These are phyloP conservation scores for Cyberlindnera amylophila DNA, from an alignment of 805 yeast species.

Conservation along the genomic window DNA sequence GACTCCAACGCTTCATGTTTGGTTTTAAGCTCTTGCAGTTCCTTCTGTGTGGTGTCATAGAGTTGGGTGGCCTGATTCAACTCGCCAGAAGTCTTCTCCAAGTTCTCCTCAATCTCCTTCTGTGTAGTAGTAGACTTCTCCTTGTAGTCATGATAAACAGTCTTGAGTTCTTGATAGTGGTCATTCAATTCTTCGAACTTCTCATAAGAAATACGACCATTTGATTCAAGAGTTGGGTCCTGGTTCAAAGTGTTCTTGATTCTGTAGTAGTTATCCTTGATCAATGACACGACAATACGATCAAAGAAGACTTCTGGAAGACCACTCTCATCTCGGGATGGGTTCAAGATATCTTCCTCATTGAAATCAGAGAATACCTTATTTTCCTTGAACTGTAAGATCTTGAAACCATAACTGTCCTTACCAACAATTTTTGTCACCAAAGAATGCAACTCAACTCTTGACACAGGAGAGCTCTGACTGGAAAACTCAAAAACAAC, in stretches of 20 bases:
- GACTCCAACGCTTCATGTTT: constrained; percentile 22
- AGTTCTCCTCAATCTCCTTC: constrained; percentile 23
- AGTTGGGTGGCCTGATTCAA: constrained; percentile 13
- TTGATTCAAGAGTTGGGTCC: constrained; percentile 73
- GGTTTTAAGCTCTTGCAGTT: constrained; percentile 20
- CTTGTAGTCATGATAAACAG: constrained; percentile 31
- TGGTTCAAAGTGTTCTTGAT: constrained; percentile 67
- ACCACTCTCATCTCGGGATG: constrained; percentile 74
- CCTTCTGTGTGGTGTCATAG: constrained; percentile 9
- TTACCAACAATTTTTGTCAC: constrained; percentile 72
- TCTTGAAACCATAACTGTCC: constrained; percentile 70
- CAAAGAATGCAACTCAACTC: constrained; percentile 58
- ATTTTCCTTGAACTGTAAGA: constrained; percentile 67
- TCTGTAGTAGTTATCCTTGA: constrained; percentile 67
- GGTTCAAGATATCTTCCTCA: constrained; percentile 44
- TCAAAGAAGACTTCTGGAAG: constrained; percentile 81
- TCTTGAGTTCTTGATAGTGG: constrained; percentile 33
- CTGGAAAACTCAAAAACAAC: constrained; percentile 80
- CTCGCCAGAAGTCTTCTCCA: constrained; percentile 17
- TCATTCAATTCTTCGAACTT: constrained; percentile 33
- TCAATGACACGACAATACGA: constrained; percentile 53
- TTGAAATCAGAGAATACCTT: constrained; percentile 52
- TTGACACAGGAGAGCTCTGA: constrained; percentile 44
- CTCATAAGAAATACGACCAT: constrained; percentile 58
- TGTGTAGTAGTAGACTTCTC: constrained; percentile 30